Base-by-base conservation (phyloP, 768 basidiomycete genomes). In the Suillus hirtellus region DNA sequence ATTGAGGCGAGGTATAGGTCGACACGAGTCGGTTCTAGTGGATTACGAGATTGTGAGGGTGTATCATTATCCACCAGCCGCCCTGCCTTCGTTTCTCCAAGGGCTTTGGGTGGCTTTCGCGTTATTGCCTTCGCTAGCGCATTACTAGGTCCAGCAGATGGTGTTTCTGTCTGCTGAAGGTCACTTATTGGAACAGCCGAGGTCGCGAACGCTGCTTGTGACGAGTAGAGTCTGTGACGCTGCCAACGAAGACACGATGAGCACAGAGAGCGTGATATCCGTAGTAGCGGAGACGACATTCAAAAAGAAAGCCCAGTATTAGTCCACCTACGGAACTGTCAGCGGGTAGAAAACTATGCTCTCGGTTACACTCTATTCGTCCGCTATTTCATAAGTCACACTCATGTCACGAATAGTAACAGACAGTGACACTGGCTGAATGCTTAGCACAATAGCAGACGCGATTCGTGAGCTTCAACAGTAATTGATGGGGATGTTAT, bases 1-100 rank as follows among this genome's bases (percentile, higher is more conserved):
- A 89, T 77, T 35, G 80, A 77, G n/a, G 84, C 77, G 17, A 92
- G 82, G 69, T 85, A 86, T 42, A 79, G 76, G 61, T 86, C 82
- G 5, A 89, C 75, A 65, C 80, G 82, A 46, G 78, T 83, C 34
- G 80, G 72, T 43, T 78, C 78, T 34, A 82, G 68, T 15, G 78
- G 65, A 67, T 74, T 77, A 62, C 65, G 61, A 37, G 59, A 24
- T 49, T 66, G 43, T 7, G 50, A 37, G n/a, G 58, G 37, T 37
- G 53, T 42, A 19, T 46, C 43, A 12, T 12, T 35, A 34, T 35
- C 52, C 9, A 53, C 52, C 6, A 7, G 15, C 2, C 27, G 17
- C 21, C 10, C 55, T 58, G 24, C 15, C n/a, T 42, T 31, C 17
- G 19, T 42, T 27, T 58, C 56, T 11, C 56, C 19, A 17, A 17